Evolutionary conservation across 2,329 filamentous ascomycete genomes (phyloP).

Genomic region (Penicillium sp.): DNA sequence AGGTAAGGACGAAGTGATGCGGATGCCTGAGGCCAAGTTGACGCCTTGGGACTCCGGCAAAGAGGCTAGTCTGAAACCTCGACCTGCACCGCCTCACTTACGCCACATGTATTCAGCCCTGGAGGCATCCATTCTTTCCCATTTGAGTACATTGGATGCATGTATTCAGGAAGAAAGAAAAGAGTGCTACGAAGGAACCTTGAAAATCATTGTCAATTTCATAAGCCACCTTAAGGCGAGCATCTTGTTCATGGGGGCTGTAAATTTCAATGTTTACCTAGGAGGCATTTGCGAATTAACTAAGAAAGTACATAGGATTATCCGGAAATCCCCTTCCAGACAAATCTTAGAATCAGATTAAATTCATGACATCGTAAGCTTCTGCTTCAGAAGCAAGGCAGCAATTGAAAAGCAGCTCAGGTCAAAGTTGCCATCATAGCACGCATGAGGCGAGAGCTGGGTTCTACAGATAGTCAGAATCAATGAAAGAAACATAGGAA

Average conservation of each 20-base stretch:
- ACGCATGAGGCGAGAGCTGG: constrained; percentile 62
- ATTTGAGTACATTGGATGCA: neutral
- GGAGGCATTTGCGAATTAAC: neutral
- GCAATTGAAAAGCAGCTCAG: constrained; percentile 37
- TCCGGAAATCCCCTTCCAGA: neutral
- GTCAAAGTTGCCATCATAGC: constrained; percentile 72
- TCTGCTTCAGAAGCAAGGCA: constrained; percentile 2
- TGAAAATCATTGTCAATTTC: neutral
- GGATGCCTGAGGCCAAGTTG: too few relatives aligned
- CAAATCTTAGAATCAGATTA: neutral
- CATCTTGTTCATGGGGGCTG: neutral
- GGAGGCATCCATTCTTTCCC: neutral
- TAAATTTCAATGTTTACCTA: neutral
- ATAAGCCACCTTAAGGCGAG: neutral
- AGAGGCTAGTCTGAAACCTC: constrained; percentile 12
- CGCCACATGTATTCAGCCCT: neutral
- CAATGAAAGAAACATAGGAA: neutral
- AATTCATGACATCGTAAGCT: constrained; percentile 7
- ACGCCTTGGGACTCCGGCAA: too few relatives aligned
- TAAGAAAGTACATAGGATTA: constrained; percentile 4
- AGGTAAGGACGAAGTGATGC: too few relatives aligned
- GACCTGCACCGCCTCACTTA: neutral
- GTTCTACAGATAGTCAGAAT: constrained; percentile 50
- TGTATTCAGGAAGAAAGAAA: neutral
- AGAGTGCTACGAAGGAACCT: neutral